These are phyloP conservation scores for Psilocybe mexicana DNA, from an alignment of 1,284 basidiomycete species.

Conservation along the genomic window DNA sequence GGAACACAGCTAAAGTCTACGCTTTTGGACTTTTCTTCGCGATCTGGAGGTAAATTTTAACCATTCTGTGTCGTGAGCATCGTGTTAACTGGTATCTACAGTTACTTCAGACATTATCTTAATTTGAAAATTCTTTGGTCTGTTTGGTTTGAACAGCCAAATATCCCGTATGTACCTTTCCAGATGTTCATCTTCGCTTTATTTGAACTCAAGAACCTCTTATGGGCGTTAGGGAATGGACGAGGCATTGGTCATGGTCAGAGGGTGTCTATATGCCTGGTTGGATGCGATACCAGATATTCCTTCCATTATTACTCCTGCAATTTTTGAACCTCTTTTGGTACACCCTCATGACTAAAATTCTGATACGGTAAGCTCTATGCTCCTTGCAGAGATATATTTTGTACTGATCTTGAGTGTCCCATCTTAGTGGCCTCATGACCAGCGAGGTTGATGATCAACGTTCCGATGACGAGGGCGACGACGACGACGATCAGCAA, in stretches of 20 bases:
- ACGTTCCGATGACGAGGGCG: conserved; percentile 71
- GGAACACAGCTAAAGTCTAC: conserved; percentile 62
- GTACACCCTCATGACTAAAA: conserved; percentile 82
- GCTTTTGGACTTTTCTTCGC: conserved; percentile 71
- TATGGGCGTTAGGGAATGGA: conserved; percentile 44
- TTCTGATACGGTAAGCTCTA: conserved; percentile 47
- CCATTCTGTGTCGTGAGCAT: not conserved
- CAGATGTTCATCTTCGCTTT: too few species aligned
- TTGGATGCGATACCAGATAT: conserved; percentile 87
- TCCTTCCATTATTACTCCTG: conserved; percentile 71
- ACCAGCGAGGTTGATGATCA: conserved; percentile 39
- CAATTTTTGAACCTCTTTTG: conserved; percentile 90
- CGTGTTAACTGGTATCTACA: conserved; percentile 31
- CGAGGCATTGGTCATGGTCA: conserved; percentile 60
- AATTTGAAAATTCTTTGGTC: conserved; percentile 89
- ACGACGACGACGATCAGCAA: conserved; percentile 37
- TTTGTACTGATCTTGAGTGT: conserved; percentile 8
- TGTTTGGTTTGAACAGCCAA: conserved; percentile 80
- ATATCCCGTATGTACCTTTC: conserved; percentile 57
- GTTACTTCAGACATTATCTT: conserved; percentile 95
- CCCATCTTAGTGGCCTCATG: conserved; percentile 38
- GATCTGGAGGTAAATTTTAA: conserved; percentile 77
- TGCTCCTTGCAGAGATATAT: too few species aligned
- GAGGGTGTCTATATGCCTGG: conserved; percentile 71
- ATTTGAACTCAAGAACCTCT: not conserved